These are phyloP conservation scores for Geotrichum restrictum DNA, from an alignment of 1,139 yeast genomes.

Conservation along the genomic window DNA sequence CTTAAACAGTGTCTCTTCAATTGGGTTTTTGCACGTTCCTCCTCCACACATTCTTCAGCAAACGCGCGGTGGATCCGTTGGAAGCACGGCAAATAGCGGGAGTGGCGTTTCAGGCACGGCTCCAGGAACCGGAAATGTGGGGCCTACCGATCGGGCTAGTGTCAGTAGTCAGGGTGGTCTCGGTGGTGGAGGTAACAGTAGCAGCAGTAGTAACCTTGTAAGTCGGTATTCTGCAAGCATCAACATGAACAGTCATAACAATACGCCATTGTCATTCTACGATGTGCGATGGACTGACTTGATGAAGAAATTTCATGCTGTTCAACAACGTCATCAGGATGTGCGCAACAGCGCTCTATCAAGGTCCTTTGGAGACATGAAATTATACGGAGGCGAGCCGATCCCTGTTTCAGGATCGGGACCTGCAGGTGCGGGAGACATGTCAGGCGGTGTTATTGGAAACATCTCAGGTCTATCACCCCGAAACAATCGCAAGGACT, in stretches of 20 bases:
- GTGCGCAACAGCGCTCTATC: slow-evolving; percentile 24
- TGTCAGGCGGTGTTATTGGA: slow-evolving; percentile 12
- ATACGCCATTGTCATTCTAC: slow-evolving; percentile 20
- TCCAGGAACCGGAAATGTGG: slow-evolving; percentile 2
- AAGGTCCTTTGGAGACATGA: slow-evolving; percentile 15
- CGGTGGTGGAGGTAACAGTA: neutral
- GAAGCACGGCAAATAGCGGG: slow-evolving; percentile 7
- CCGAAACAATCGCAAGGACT: neutral
- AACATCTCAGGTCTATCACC: slow-evolving; percentile 15
- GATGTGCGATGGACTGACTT: slow-evolving; percentile 50
- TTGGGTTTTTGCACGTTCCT: slow-evolving; percentile 39
- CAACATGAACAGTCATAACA: slow-evolving; percentile 13
- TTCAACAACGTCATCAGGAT: slow-evolving; percentile 56
- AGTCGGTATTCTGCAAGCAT: slow-evolving; percentile 16
- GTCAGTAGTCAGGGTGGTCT: slow-evolving; percentile 9
- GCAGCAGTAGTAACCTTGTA: slow-evolving; percentile 10
- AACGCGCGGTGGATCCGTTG: slow-evolving; percentile 5
- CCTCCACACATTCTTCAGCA: slow-evolving; percentile 16
- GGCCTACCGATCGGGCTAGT: slow-evolving; percentile 1
- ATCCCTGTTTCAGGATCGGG: slow-evolving; percentile 3
- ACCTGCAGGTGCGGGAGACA: neutral
- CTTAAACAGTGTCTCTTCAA: slow-evolving; percentile 52
- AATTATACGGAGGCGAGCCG: slow-evolving; percentile 1
- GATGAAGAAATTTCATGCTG: slow-evolving; percentile 56
- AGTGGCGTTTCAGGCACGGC: slow-evolving; percentile 3